A percentile compares a stretch with the other conserved stretches of the same genome.
phyloP scores from a whole-genome alignment of 2,329 filamentous ascomycete genomes.

The Coniochaeta pulveracea region DNA sequence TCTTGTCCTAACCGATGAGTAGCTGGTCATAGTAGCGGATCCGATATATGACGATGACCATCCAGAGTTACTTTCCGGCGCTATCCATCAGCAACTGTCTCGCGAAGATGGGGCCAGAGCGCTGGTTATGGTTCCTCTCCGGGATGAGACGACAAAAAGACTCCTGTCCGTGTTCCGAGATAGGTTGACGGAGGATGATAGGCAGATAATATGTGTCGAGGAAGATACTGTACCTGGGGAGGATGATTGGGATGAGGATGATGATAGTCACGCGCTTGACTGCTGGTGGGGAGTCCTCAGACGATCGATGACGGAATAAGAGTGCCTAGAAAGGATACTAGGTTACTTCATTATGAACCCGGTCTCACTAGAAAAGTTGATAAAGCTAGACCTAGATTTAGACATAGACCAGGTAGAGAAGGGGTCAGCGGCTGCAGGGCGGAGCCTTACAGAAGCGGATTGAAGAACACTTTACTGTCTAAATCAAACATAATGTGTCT shows the following conservation, averaged over 20 bases:
- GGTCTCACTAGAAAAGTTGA: neutral
- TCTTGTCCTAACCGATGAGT: conserved; percentile 8
- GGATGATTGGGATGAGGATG: conserved; percentile 60
- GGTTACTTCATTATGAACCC: neutral
- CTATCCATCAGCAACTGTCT: conserved; percentile 58
- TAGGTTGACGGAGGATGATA: conserved; percentile 42
- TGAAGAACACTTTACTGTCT: too few relatives aligned
- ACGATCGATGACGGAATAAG: too few relatives aligned
- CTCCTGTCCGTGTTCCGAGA: conserved; percentile 53
- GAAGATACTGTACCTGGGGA: conserved; percentile 54
- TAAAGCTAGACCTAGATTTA: neutral
- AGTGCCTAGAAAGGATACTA: neutral
- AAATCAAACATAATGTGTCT: too few relatives aligned
- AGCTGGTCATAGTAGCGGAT: conserved; percentile 76
- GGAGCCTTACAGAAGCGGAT: too few relatives aligned
- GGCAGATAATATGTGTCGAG: conserved; percentile 37
- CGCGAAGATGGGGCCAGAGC: conserved; percentile 46
- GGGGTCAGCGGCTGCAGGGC: too few relatives aligned
- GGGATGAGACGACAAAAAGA: conserved; percentile 53
- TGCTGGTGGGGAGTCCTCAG: conserved; percentile 61
- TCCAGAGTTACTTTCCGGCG: conserved; percentile 59
- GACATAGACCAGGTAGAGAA: too few relatives aligned
- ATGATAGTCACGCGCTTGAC: conserved; percentile 34
- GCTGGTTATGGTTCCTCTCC: conserved; percentile 69
- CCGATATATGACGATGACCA: conserved; percentile 80